Base-by-base conservation (phyloP, 1,284 basidiomycete species). In the Ustilago vetiveriae region DNA sequence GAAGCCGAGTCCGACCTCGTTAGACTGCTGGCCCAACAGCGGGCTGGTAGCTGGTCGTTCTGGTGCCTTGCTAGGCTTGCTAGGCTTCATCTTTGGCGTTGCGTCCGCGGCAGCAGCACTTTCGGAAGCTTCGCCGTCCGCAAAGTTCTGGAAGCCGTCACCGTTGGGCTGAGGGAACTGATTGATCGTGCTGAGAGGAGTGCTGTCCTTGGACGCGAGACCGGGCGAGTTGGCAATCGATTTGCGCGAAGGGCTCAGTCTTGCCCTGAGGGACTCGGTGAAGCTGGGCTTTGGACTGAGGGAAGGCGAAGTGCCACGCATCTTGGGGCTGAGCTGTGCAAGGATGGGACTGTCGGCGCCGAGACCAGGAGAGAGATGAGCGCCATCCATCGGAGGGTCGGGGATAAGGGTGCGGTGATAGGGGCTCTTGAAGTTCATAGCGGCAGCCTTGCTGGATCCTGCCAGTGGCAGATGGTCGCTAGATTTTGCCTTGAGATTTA, bases 331-430 rank as follows among this genome's bases (percentile, higher is more conserved):
- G 24, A 70, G 44, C 46, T 71, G 62, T 2, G 62, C 52, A 11
- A 71, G 50, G 24, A 71, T 53, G 2, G 68, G 68, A 23, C 62
- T 71, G 36, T 70, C 49, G 4, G 59, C 59, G 10, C 59, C 59
- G 14, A 64, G 56, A 53, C 66, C 59, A 5, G 60, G 60, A 17
- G 59, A 59, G n/a, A 64, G 52, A 29, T 53, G 55, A 8, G 39
- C 48, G 38, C 38, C 60, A 26, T 64, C 52, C 40, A 49, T 43
- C 1, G 67, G 63, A 14, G 55, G 63, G 27, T 72, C 68, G 5
- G 68, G 63, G 30, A 65, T 62, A 21, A 72, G 46, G 1, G 68
- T 44, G 39, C 58, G 57, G 42, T 72, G 68, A 43, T 66, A 72
- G 1, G 63, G 54, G 43, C 51, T 72, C 48, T 35, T 55, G 55